phyloP scores from a whole-genome alignment of 192 early-diverging fungal genomes.

The Phycomyces blakesleeanus region DNA sequence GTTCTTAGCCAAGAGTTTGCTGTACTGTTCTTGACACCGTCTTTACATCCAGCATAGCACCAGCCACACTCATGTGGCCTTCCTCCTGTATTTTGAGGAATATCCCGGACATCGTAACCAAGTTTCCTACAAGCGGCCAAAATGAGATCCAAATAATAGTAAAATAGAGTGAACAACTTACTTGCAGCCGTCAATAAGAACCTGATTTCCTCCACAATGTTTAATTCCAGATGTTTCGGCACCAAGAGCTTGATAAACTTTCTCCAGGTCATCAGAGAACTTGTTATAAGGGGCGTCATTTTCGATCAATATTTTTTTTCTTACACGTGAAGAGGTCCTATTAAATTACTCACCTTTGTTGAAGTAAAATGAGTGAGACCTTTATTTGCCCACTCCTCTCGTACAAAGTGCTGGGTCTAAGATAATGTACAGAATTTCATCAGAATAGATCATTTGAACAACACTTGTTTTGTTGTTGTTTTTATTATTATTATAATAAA shows the following conservation, averaged over 20 bases:
- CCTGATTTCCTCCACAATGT: constrained; percentile 61
- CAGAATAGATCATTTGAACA: background rate
- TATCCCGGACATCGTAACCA: constrained; percentile 49
- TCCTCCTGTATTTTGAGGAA: constrained; percentile 67
- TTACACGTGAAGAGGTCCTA: background rate
- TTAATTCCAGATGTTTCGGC: constrained; percentile 46
- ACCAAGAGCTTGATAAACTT: constrained; percentile 51
- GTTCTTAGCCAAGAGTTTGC: constrained; percentile 67
- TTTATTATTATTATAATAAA: constrained; percentile 47
- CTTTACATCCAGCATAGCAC: constrained; percentile 69
- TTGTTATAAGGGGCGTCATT: background rate
- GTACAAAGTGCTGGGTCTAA: constrained; percentile 56
- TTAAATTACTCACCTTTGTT: constrained; percentile 19
- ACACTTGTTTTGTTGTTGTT: no score
- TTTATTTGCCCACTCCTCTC: constrained; percentile 69
- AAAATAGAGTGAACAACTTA: constrained; percentile 11
- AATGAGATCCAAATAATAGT: background rate
- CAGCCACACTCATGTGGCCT: constrained; percentile 56
- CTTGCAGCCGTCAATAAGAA: constrained; percentile 66
- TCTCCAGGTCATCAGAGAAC: constrained; percentile 51
- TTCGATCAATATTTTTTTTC: no score
- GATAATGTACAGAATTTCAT: background rate
- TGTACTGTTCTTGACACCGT: constrained; percentile 66
- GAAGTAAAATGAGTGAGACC: constrained; percentile 61
- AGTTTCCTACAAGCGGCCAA: constrained; percentile 37